Conservation (phyloP, 108 stramenopile genomes). For the Pseudonitzschia multiseries region DNA sequence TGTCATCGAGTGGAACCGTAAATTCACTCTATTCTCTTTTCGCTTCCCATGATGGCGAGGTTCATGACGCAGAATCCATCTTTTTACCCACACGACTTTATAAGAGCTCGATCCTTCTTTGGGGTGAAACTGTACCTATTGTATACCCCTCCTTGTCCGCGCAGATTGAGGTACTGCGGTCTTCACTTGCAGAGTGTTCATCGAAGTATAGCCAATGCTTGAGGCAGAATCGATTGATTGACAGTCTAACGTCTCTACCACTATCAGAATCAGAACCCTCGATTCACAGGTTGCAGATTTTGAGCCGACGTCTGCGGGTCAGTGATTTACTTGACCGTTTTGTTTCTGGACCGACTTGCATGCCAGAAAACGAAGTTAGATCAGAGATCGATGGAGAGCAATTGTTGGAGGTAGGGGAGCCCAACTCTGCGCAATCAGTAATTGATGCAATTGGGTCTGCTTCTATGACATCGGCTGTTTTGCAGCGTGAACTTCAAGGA, state of each 20-base stretch:
- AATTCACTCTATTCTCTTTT: constrained; percentile 12
- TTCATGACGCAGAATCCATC: constrained; percentile 29
- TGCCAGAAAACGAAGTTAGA: constrained; percentile 11
- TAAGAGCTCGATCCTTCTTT: constrained; percentile 51
- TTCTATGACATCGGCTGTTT: constrained; percentile 15
- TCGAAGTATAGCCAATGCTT: neutral
- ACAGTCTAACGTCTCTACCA: constrained; percentile 22
- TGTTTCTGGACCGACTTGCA: constrained; percentile 37
- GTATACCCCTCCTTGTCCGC: constrained; percentile 46
- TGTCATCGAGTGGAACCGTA: constrained; percentile 18
- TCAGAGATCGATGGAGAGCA: neutral
- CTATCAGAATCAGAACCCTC: constrained; percentile 29
- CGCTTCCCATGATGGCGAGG: constrained; percentile 17
- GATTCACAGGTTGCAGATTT: constrained; percentile 53
- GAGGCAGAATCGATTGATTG: neutral
- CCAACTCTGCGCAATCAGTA: constrained; percentile 25
- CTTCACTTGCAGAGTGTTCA: constrained; percentile 27
- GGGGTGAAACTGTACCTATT: constrained; percentile 70
- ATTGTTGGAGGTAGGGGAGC: constrained; percentile 2
- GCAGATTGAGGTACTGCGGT: constrained; percentile 46
- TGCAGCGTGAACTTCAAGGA: constrained; percentile 33
- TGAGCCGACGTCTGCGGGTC: constrained; percentile 67
- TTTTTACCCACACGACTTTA: constrained; percentile 49
- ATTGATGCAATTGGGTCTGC: constrained; percentile 23
- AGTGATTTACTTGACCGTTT: constrained; percentile 63